Percentiles rank a stretch among this genome's conserved stretches.
phyloP scores from a whole-genome alignment of 2,329 filamentous ascomycete genomes.

The Colletotrichum musicola region DNA sequence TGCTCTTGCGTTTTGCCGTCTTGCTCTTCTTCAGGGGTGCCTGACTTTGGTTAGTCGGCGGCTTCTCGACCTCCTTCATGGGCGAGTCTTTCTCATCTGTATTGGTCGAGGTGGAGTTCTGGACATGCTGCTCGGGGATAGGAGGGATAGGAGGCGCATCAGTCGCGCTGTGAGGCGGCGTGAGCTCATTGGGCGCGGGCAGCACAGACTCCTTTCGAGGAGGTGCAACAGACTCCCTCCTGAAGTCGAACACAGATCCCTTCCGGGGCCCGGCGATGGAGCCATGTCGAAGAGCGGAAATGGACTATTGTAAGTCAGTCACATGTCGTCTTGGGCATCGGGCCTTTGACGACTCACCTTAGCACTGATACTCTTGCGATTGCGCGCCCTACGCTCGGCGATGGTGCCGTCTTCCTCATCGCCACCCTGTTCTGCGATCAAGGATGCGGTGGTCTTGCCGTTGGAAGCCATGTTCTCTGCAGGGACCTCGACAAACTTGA shows the following conservation, averaged over 20 bases:
- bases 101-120: background rate
- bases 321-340: background rate
- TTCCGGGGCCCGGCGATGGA: slow-evolving; percentile 29
- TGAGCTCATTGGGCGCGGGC: slow-evolving; percentile 25
- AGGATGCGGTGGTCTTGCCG: slow-evolving; percentile 76
- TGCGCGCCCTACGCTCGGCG: slow-evolving; percentile 41
- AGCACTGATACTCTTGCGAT: slow-evolving; percentile 51
- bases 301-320: slow-evolving; percentile 17
- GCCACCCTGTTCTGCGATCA: slow-evolving; percentile 69
- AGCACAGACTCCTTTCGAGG: slow-evolving; percentile 20
- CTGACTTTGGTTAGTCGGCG: slow-evolving; percentile 2
- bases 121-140: slow-evolving; percentile 24
- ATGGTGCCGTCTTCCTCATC: slow-evolving; percentile 42
- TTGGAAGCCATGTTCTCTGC: slow-evolving; percentile 81
- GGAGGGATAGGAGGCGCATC: slow-evolving; percentile 30
- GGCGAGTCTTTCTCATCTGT: slow-evolving; percentile 20
- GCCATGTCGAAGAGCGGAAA: slow-evolving; percentile 32
- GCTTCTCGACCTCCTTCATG: slow-evolving; percentile 29
- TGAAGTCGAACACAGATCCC: slow-evolving; percentile 37
- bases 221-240: slow-evolving; percentile 18
- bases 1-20: slow-evolving; percentile 31
- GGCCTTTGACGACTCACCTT: slow-evolving; percentile 44
- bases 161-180: slow-evolving; percentile 35
- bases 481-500: slow-evolving; percentile 77
- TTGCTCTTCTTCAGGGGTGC: slow-evolving; percentile 25